These are phyloP conservation scores for Linderniella brevidens DNA, from an alignment of 257 asterid genomes.

Conservation along the genomic window DNA sequence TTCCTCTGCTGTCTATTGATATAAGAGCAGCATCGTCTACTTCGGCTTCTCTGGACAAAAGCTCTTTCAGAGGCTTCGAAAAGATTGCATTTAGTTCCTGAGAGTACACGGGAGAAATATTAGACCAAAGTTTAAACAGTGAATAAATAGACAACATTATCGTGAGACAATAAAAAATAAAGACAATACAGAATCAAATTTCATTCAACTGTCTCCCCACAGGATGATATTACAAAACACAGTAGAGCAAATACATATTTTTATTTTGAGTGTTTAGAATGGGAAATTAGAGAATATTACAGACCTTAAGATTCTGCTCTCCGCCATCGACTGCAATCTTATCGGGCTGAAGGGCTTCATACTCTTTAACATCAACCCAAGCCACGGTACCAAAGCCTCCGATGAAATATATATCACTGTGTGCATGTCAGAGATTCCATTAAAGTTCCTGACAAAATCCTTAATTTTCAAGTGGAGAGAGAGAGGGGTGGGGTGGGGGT, in stretches of 20 bases:
- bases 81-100: slow-evolving; percentile 75
- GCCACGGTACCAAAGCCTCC: slow-evolving; percentile 2
- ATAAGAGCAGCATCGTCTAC: slow-evolving; percentile 90
- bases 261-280: neutral
- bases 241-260: too few species aligned
- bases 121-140: neutral
- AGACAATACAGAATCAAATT: too few species aligned
- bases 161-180: too few species aligned
- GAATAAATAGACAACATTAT: too few species aligned
- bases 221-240: too few species aligned
- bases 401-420: slow-evolving; percentile 3
- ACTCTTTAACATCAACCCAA: slow-evolving; percentile 4
- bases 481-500: too few species aligned
- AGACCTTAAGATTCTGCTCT: neutral
- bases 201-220: too few species aligned
- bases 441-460: too few species aligned
- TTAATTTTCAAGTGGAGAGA: neutral
- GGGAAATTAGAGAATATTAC: neutral
- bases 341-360: neutral
- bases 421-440: too few species aligned
- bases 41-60: slow-evolving; percentile 63
- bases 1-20: slow-evolving; percentile 81
- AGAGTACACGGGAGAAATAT: too few species aligned
- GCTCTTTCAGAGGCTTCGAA: slow-evolving; percentile 77
- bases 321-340: neutral